Evolutionary conservation across 768 basidiomycete species (phyloP).

Genomic region (Aureoboletus auriporus): DNA sequence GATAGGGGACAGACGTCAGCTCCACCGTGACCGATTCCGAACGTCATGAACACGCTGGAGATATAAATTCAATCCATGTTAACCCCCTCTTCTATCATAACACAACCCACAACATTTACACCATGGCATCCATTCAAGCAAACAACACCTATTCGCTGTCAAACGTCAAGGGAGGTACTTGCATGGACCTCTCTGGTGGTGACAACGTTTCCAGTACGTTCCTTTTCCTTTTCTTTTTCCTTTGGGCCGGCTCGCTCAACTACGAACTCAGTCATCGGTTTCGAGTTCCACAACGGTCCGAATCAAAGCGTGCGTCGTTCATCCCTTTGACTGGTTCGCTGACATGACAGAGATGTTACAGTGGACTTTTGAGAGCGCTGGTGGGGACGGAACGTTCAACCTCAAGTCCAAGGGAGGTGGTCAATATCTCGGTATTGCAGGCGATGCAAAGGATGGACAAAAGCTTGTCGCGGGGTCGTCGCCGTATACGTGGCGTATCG

Average conservation of each 20-base stretch:
- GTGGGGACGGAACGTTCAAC: constrained; percentile 29
- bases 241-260: neutral
- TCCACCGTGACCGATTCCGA: neutral
- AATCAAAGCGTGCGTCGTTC: constrained; percentile 45
- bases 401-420: constrained; percentile 41
- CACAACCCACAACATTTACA: neutral
- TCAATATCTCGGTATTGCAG: constrained; percentile 39
- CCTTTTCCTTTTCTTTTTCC: neutral
- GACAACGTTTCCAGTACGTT: constrained; percentile 46
- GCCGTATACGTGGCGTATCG: constrained; percentile 48
- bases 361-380: constrained; percentile 41
- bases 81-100: neutral
- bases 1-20: neutral
- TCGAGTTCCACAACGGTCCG: constrained; percentile 34
- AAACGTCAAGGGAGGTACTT: constrained; percentile 51
- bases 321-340: neutral
- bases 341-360: constrained; percentile 12
- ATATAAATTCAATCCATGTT: neutral
- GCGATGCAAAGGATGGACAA: constrained; percentile 32
- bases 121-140: constrained; percentile 26
- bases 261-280: constrained; percentile 44
- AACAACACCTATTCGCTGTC: constrained; percentile 42
- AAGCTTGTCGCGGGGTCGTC: constrained; percentile 34
- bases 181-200: constrained; percentile 50
- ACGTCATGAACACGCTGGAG: neutral